Evolutionary conservation across 176 grass and related monocot species (phyloP).

Genomic region (Lolium perenne): DNA sequence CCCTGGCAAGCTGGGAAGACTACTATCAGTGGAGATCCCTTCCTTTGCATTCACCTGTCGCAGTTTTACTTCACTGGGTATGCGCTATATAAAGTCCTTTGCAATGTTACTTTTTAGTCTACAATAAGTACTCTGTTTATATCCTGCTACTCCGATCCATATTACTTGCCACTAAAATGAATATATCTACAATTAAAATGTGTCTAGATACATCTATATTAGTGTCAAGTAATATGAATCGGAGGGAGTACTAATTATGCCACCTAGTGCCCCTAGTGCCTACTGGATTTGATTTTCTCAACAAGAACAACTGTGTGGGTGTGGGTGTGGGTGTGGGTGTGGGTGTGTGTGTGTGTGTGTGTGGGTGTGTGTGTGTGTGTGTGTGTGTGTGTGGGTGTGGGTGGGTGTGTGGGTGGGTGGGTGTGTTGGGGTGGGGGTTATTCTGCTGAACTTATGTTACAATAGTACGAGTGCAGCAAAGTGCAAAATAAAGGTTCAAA

Average conservation of each 20-base stretch:
- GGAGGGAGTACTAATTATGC: neutral
- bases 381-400: too few species aligned
- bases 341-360: too few species aligned
- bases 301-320: neutral
- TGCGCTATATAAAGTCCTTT: slow-evolving; percentile 13
- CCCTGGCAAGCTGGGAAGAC: slow-evolving; percentile 77
- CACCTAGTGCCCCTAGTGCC: too few species aligned
- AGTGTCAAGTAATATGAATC: too few species aligned
- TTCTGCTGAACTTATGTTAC: neutral
- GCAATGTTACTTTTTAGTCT: slow-evolving; percentile 20
- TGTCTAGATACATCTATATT: too few species aligned
- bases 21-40: slow-evolving; percentile 91
- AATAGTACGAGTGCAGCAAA: neutral
- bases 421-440: neutral
- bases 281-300: neutral
- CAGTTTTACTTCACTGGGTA: slow-evolving; percentile 93
- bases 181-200: too few species aligned
- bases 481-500: neutral
- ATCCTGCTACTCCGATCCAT: neutral
- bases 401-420: too few species aligned
- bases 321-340: too few species aligned
- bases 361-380: too few species aligned
- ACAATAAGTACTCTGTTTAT: neutral
- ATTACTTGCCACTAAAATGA: too few species aligned
- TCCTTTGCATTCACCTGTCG: slow-evolving; percentile 84